Percentiles rank a stretch among this genome's conserved stretches.
Conservation (phyloP, 495 filamentous ascomycete genomes). For the Sordaria brevicollis region DNA sequence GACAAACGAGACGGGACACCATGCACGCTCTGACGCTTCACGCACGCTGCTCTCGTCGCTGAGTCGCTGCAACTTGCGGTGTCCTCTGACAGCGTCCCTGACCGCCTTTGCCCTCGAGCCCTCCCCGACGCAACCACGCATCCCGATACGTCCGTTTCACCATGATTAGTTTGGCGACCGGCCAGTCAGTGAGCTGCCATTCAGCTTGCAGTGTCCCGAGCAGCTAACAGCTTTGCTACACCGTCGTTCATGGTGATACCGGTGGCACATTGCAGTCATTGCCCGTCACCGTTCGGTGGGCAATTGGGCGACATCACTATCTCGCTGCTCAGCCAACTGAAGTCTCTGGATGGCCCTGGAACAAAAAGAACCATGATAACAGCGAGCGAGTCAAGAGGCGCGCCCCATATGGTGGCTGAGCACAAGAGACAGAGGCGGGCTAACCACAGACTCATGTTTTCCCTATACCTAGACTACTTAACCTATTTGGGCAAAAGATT, state of each 20-base stretch:
- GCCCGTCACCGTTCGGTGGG: neutral
- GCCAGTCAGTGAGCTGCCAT: neutral
- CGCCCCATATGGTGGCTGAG: neutral
- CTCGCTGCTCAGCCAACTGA: neutral
- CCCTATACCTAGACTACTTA: too few species aligned
- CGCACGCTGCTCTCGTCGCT: neutral
- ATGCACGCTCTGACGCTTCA: neutral
- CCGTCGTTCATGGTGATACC: constrained; percentile 1
- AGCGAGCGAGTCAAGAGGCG: neutral
- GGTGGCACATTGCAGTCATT: neutral
- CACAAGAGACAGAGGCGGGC: neutral
- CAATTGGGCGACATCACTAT: neutral
- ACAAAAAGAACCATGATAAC: neutral
- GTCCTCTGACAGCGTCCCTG: neutral
- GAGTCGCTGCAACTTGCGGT: constrained; percentile 16
- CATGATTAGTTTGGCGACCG: neutral
- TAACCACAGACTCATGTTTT: too few species aligned
- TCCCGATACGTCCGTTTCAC: neutral
- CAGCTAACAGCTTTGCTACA: neutral
- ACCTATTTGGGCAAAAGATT: too few species aligned
- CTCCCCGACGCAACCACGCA: constrained; percentile 1
- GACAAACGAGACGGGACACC: neutral
- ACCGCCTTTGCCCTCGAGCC: constrained; percentile 5
- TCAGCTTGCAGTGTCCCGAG: neutral
- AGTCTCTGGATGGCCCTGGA: neutral